Evolutionary conservation across 2,329 filamentous ascomycete species (phyloP).

Genomic region (Coniochaeta ligniaria): DNA sequence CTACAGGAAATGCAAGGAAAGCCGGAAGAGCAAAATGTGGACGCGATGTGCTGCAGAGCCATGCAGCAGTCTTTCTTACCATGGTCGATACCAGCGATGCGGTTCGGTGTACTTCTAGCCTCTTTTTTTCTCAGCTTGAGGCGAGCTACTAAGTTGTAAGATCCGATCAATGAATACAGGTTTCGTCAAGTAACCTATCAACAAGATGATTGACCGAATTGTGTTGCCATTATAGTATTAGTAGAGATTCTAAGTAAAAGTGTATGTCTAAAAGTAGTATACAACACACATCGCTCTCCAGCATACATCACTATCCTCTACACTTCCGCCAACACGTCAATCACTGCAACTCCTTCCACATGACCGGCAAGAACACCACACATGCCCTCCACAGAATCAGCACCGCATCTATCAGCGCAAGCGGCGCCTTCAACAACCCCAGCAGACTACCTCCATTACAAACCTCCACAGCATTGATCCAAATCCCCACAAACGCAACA

Average conservation of each 20-base stretch:
- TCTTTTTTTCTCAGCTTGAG: no score
- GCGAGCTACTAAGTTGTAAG: no score
- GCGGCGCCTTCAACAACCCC: slow-evolving; percentile 52
- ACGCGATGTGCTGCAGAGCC: neutral
- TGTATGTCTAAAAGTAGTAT: neutral
- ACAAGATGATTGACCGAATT: no score
- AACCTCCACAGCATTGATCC: slow-evolving; percentile 43
- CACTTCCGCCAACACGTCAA: neutral
- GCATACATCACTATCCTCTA: slow-evolving; percentile 10
- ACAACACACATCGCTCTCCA: neutral
- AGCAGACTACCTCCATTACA: slow-evolving; percentile 33
- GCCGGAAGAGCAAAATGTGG: neutral
- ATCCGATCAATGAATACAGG: no score
- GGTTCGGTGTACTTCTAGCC: neutral
- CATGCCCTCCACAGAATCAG: slow-evolving; percentile 75
- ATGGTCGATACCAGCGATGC: neutral
- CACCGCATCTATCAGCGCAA: slow-evolving; percentile 58
- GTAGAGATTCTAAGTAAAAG: neutral
- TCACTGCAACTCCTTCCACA: slow-evolving; percentile 55
- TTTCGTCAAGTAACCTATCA: no score
- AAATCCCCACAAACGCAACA: slow-evolving; percentile 83
- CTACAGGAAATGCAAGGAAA: neutral
- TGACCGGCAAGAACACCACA: slow-evolving; percentile 74
- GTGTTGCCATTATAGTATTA: neutral
- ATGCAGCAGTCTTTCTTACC: neutral